Conservation (phyloP, 2,329 filamentous ascomycete genomes). For the Lachnellula cervina region DNA sequence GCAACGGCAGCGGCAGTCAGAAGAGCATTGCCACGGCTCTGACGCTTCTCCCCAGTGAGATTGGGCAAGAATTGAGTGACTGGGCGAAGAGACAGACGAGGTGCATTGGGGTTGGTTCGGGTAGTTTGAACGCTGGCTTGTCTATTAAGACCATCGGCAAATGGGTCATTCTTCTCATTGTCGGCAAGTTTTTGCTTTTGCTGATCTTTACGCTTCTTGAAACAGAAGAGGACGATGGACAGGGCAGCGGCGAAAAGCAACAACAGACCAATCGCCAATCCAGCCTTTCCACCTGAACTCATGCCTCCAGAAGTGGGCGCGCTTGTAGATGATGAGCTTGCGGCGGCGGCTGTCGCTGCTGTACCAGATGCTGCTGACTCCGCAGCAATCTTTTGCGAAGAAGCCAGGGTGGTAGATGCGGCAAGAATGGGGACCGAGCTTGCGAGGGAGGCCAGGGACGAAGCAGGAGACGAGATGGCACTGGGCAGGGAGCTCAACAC, state of each 20-base stretch:
- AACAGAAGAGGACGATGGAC: constrained; percentile 65
- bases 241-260: constrained; percentile 62
- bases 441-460: constrained; percentile 2
- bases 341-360: neutral
- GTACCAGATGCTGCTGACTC: constrained; percentile 7
- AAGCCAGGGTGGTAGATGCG: constrained; percentile 2
- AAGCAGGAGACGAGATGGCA: constrained; percentile 14
- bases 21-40: constrained; percentile 45
- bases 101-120: constrained; percentile 48
- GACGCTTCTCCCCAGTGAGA: constrained; percentile 46
- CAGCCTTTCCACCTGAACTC: constrained; percentile 56
- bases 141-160: constrained; percentile 3
- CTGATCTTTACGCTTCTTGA: constrained; percentile 67
- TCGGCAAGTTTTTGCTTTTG: constrained; percentile 52
- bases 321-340: constrained; percentile 4
- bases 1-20: constrained; percentile 29
- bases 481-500: constrained; percentile 14
- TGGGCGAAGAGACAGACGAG: constrained; percentile 78
- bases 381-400: constrained; percentile 1
- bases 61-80: constrained; percentile 78
- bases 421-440: constrained; percentile 11
- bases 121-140: constrained; percentile 6
- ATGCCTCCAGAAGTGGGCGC: constrained; percentile 22
- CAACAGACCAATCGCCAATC: constrained; percentile 78
- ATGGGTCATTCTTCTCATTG: constrained; percentile 11